These are phyloP conservation scores for Xylariaceae sp. DNA, from an alignment of 2,329 filamentous ascomycete species.

Conservation along the genomic window DNA sequence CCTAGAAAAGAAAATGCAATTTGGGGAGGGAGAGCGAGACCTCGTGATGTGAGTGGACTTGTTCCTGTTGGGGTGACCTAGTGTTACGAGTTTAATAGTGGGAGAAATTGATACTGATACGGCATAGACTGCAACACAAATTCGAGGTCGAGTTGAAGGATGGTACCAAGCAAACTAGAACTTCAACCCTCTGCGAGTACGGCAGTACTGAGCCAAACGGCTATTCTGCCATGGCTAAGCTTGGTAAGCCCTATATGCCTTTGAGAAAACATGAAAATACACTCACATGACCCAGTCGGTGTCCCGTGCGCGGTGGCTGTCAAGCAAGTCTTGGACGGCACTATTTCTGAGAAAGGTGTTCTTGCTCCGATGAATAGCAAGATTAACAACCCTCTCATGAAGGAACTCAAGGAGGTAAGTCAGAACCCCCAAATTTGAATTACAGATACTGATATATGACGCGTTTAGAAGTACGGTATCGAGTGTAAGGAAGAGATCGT, in stretches of 20 bases:
- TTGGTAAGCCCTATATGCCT: slow-evolving; percentile 29
- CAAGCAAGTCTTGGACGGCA: slow-evolving; percentile 72
- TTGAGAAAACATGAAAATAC: neutral
- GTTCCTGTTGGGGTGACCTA: neutral
- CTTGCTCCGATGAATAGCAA: slow-evolving; percentile 72
- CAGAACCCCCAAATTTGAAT: slow-evolving; percentile 2
- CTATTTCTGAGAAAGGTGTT: slow-evolving; percentile 68
- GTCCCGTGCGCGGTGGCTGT: slow-evolving; percentile 50
- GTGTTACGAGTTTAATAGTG: neutral
- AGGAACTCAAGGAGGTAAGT: slow-evolving; percentile 52
- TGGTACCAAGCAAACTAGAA: slow-evolving; percentile 71
- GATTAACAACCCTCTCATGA: slow-evolving; percentile 59
- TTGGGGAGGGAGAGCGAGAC: slow-evolving; percentile 76
- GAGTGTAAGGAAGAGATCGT: slow-evolving; percentile 29
- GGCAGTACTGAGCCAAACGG: slow-evolving; percentile 62
- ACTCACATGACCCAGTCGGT: slow-evolving; percentile 50
- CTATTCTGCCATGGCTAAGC: slow-evolving; percentile 80
- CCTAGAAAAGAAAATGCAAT: slow-evolving; percentile 90
- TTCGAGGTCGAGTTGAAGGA: slow-evolving; percentile 83
- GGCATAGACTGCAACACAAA: slow-evolving; percentile 54
- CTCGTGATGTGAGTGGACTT: slow-evolving; percentile 54
- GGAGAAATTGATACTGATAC: neutral
- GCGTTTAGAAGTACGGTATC: slow-evolving; percentile 49
- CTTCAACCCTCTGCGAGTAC: slow-evolving; percentile 79
- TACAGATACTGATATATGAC: neutral